phyloP scores from a whole-genome alignment of 345 rosid species.

The Salix suchowensis region DNA sequence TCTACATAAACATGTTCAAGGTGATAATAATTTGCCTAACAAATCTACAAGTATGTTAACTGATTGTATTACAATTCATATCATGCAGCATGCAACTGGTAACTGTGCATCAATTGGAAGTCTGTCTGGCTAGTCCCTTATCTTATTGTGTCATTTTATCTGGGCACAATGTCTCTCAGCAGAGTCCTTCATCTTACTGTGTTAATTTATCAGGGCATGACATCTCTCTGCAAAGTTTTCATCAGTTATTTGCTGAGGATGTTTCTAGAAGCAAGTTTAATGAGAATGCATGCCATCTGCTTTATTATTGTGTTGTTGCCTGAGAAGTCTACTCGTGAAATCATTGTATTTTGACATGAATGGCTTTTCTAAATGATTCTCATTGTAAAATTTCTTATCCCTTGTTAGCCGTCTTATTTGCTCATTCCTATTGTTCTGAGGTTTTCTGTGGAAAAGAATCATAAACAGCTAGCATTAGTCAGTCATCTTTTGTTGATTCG shows the following conservation, averaged over 20 bases:
- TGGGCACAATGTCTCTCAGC: not conserved
- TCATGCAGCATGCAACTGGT: not conserved
- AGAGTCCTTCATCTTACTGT: not conserved
- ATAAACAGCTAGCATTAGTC: not conserved
- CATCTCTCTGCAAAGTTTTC: not conserved
- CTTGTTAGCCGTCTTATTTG: not conserved
- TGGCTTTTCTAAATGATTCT: not conserved
- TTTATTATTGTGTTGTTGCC: not conserved
- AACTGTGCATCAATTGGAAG: not conserved
- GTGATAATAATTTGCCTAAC: conserved; percentile 25
- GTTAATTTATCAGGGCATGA: not conserved
- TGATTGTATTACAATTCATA: not conserved
- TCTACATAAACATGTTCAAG: conserved; percentile 83
- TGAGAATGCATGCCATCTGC: not conserved
- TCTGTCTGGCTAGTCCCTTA: not conserved
- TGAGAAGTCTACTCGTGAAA: not conserved
- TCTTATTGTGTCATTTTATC: not conserved
- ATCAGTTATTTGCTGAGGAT: not conserved
- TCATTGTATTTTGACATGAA: not conserved
- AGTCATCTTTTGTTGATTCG: not conserved
- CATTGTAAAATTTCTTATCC: not conserved
- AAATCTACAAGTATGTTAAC: not conserved
- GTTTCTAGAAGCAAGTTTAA: not conserved
- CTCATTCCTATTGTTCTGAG: not conserved
- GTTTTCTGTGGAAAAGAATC: not conserved